Conservation (phyloP, 495 filamentous ascomycete genomes). For the Letharia lupina region DNA sequence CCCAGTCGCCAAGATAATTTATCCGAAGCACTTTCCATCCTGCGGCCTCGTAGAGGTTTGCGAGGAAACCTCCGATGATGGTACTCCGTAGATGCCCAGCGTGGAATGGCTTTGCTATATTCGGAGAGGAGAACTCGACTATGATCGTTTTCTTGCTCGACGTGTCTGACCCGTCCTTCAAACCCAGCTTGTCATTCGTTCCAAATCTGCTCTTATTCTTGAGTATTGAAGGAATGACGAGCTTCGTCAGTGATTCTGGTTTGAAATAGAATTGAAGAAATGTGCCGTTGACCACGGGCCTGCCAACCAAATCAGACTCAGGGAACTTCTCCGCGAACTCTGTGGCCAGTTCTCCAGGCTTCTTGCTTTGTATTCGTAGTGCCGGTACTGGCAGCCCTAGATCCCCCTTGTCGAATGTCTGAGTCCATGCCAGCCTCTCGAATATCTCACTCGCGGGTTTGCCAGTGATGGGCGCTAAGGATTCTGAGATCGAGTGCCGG, state of each 20-base stretch:
- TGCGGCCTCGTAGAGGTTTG: slow-evolving; percentile 59
- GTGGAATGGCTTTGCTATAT: slow-evolving; percentile 70
- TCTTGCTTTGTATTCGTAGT: slow-evolving; percentile 68
- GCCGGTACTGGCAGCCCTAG: slow-evolving; percentile 71
- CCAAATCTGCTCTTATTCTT: slow-evolving; percentile 55
- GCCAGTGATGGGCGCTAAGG: slow-evolving; percentile 61
- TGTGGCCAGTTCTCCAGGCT: slow-evolving; percentile 60
- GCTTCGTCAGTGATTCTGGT: slow-evolving; percentile 45
- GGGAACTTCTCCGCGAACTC: slow-evolving; percentile 74
- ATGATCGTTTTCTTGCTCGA: slow-evolving; percentile 58
- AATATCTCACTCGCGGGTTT: slow-evolving; percentile 72
- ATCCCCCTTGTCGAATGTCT: slow-evolving; percentile 82
- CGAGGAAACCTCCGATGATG: slow-evolving; percentile 65
- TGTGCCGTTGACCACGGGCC: slow-evolving; percentile 51
- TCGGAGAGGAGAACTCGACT: slow-evolving; percentile 68
- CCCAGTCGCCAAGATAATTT: slow-evolving; percentile 75
- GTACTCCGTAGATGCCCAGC: slow-evolving; percentile 66
- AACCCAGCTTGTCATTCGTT: slow-evolving; percentile 53
- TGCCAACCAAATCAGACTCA: slow-evolving; percentile 63
- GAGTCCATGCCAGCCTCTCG: slow-evolving; percentile 69
- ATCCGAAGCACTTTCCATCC: slow-evolving; percentile 65
- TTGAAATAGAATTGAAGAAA: slow-evolving; percentile 82
- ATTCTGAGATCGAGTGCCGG: slow-evolving; percentile 68
- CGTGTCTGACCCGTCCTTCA: slow-evolving; percentile 59
- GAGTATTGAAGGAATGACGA: slow-evolving; percentile 57